Evolutionary conservation across 2,329 filamentous ascomycete genomes (phyloP).

Genomic region (Aspergillus aculeatus): DNA sequence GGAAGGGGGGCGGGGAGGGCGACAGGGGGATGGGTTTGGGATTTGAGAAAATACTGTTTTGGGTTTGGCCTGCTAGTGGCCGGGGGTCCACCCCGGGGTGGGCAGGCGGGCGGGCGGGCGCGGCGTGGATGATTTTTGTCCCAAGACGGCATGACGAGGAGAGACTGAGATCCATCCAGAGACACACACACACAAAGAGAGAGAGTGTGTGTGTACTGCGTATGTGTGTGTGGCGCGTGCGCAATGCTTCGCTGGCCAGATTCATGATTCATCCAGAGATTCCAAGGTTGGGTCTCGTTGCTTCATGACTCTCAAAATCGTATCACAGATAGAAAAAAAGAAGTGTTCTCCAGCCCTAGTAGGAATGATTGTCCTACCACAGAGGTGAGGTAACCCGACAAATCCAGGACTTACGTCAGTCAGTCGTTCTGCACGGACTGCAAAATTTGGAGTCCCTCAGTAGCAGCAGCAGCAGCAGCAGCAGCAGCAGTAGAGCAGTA

Average conservation of each 20-base stretch:
- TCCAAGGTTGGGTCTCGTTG: neutral
- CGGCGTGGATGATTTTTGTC: conserved; percentile 8
- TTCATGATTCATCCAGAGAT: neutral
- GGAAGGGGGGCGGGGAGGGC: conserved; percentile 13
- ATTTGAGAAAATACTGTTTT: conserved; percentile 12
- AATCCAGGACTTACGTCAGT: no score
- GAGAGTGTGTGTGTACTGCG: no score
- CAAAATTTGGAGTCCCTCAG: neutral
- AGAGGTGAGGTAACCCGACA: no score
- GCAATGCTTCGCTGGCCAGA: neutral
- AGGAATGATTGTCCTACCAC: no score
- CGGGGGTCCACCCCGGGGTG: neutral
- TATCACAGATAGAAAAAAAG: no score
- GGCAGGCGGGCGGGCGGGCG: neutral
- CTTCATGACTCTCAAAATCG: neutral
- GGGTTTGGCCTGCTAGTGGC: conserved; percentile 13
- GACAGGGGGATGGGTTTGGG: conserved; percentile 6
- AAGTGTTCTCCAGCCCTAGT: no score
- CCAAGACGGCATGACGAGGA: conserved; percentile 21
- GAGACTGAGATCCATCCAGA: neutral
- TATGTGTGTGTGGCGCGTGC: neutral
- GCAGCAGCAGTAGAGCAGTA: no score
- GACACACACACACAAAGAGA: no score
- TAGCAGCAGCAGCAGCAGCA: neutral
- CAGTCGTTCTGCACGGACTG: neutral